Base-by-base conservation (phyloP, 306 rosid species). In the Cajanus cajan region DNA sequence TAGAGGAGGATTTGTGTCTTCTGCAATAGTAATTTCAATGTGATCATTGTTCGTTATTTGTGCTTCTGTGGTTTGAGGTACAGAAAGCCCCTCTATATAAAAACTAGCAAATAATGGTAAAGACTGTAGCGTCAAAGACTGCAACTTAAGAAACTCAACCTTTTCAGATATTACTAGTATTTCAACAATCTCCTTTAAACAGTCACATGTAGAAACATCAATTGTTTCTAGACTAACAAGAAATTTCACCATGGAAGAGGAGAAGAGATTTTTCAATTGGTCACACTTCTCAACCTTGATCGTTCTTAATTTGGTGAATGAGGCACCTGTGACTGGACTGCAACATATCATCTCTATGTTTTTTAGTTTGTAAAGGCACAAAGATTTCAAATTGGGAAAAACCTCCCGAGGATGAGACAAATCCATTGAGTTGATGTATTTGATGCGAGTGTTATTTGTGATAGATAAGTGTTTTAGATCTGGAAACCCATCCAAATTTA, bases 251-350 rank as follows among this genome's bases (percentile, higher is more conserved):
- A 61, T 50, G 61, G 9, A 50, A 58, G 21, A 8, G 31, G 86
- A 76, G 80, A 86, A 86, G 22, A 86, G 62, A 34, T 59, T 76
- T 44, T 73, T 72, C 65, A 86, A 33, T n/a, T 21, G 44, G 2
- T 31, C 4, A 79, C 85, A 75, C 21, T 1, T 5, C 12, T 10
- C 2, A 22, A 89, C 73, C 11, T 43, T 69, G 40, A 89, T 68
- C 25, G 22, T 68, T 61, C 74, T 87, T 57, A 89, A 72, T 34
- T 78, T 82, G 15, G 39, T 12, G n/a, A 82, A 82, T 41, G 86
- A 78, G 16, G 16, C 19, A 0, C 4, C 48, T 16, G 33, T 39
- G 31, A 66, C 21, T 6, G 54, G 44, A 51, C 66, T 67, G 11
- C 24, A n/a, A 52, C 81, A 77, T 68, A 77, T 37, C 39, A 19